Conservation (phyloP, 768 basidiomycete species). For the Tephrocybe sp. region DNA sequence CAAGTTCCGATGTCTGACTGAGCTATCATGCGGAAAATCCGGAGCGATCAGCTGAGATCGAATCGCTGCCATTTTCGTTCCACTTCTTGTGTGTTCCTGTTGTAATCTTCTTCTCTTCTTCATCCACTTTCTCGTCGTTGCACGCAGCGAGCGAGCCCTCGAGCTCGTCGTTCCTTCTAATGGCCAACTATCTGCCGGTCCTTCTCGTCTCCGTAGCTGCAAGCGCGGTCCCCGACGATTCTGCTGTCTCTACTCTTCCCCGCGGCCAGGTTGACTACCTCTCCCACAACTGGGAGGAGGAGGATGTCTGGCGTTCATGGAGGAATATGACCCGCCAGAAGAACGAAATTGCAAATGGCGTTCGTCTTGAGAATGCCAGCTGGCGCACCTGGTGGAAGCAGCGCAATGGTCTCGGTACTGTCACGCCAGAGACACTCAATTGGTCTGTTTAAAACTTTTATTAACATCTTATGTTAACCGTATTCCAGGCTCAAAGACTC, state of each 20-base stretch:
- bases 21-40: slow-evolving; percentile 18
- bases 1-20: slow-evolving; percentile 2
- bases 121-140: slow-evolving; percentile 10
- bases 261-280: slow-evolving; percentile 98
- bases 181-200: slow-evolving; percentile 72
- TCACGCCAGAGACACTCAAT: slow-evolving; percentile 96
- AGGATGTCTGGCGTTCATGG: slow-evolving; percentile 99
- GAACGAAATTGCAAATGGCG: slow-evolving; percentile 95
- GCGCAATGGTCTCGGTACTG: slow-evolving; percentile 91
- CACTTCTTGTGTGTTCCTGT: slow-evolving; percentile 5
- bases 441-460: slow-evolving; percentile 59
- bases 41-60: slow-evolving; percentile 22
- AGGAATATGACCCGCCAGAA: slow-evolving; percentile 97
- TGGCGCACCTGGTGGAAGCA: slow-evolving; percentile 99
- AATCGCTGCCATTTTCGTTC: slow-evolving; percentile 13
- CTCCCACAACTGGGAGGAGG: slow-evolving; percentile 95
- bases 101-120: slow-evolving; percentile 5
- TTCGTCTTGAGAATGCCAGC: slow-evolving; percentile 93
- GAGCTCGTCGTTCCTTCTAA: slow-evolving; percentile 25
- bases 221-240: slow-evolving; percentile 69
- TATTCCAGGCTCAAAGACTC: slow-evolving; percentile 91
- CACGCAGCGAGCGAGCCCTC: slow-evolving; percentile 11
- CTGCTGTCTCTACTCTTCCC: slow-evolving; percentile 78
- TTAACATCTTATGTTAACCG: slow-evolving; percentile 5
- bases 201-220: slow-evolving; percentile 63